Evolutionary conservation across 2,329 filamentous ascomycete species (phyloP).

Genomic region (Neonectria coccinea): DNA sequence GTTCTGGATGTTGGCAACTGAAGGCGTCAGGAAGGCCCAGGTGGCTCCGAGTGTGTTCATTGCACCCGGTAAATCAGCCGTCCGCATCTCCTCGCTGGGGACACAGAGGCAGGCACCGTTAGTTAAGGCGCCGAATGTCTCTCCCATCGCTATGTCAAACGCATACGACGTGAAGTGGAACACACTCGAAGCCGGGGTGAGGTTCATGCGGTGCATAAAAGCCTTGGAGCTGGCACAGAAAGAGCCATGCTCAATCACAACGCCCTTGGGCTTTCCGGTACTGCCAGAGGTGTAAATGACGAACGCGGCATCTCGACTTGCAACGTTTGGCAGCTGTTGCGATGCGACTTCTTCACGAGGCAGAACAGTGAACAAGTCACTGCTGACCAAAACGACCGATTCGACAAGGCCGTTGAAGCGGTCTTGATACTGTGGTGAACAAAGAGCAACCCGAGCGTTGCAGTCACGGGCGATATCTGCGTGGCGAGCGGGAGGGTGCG

Average conservation of each 20-base stretch:
- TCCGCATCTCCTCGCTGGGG: conserved; percentile 40
- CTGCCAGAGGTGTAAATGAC: conserved; percentile 43
- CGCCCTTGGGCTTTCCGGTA: conserved; percentile 41
- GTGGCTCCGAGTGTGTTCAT: conserved; percentile 33
- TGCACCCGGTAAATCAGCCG: conserved; percentile 23
- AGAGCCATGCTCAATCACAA: conserved; percentile 37
- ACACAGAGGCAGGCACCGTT: conserved; percentile 41
- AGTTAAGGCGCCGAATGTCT: conserved; percentile 30
- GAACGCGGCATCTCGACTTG: conserved; percentile 23
- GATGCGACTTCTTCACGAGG: neutral
- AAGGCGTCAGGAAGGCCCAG: conserved; percentile 43
- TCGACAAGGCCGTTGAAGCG: neutral
- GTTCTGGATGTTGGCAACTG: conserved; percentile 40
- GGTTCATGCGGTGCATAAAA: conserved; percentile 30
- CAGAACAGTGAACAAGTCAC: neutral
- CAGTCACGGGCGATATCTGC: conserved; percentile 18
- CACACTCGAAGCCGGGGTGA: conserved; percentile 18
- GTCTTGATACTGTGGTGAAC: conserved; percentile 24
- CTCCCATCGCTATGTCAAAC: conserved; percentile 40
- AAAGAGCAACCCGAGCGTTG: conserved; percentile 26
- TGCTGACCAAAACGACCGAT: neutral
- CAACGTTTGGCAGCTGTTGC: neutral
- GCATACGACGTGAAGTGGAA: conserved; percentile 43
- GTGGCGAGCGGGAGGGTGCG: conserved; percentile 31
- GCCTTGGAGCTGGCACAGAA: conserved; percentile 27